Evolutionary conservation across 345 rosid genomes (phyloP).

Genomic region (Eucalyptus polybractea): DNA sequence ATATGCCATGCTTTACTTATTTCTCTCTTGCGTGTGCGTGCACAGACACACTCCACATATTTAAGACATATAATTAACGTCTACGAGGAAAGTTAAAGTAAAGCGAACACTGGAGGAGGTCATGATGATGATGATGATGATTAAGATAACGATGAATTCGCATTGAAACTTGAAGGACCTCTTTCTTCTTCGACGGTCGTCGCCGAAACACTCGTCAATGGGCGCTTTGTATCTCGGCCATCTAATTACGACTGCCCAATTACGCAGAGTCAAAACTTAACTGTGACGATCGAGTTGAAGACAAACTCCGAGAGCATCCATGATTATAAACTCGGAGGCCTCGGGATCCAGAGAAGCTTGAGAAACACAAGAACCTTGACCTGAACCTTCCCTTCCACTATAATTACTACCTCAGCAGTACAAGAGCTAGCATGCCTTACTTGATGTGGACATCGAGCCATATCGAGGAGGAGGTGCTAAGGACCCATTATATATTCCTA

Average conservation of each 20-base stretch:
- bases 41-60: background rate
- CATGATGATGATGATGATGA: background rate
- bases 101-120: background rate
- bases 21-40: background rate
- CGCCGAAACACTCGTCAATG: constrained; percentile 19
- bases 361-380: background rate
- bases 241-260: background rate
- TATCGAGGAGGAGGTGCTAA: too few species aligned
- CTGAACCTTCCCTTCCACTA: background rate
- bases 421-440: too few species aligned
- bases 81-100: background rate
- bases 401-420: background rate
- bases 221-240: constrained; percentile 6
- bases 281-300: background rate
- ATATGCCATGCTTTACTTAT: background rate
- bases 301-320: background rate
- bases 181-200: constrained; percentile 37
- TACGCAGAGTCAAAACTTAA: background rate
- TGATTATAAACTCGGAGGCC: background rate
- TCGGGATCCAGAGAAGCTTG: background rate
- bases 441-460: too few species aligned
- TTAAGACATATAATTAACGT: background rate
- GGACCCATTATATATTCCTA: too few species aligned
- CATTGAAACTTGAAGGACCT: background rate
- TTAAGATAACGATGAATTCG: background rate